phyloP scores from a whole-genome alignment of 1,284 basidiomycete species.

The Flammula alnicola region DNA sequence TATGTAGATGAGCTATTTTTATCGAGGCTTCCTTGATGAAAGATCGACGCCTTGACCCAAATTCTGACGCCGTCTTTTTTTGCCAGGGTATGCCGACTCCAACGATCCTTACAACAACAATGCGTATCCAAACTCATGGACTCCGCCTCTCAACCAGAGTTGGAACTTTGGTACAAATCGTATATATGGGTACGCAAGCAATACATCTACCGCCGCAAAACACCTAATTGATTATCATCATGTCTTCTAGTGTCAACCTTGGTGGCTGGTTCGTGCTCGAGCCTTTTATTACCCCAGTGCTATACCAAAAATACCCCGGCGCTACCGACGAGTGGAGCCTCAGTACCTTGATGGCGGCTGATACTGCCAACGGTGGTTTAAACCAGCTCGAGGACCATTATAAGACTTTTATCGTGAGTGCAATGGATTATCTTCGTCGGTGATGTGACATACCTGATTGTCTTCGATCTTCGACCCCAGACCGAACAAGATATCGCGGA shows the following conservation, averaged over 20 bases:
- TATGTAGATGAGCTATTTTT: no score
- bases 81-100: conserved; percentile 61
- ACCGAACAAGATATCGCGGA: no score
- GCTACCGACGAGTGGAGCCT: no score
- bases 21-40: no score
- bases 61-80: not conserved
- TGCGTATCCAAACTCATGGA: conserved; percentile 73
- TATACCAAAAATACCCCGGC: no score
- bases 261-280: no score
- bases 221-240: no score
- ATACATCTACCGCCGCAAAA: not conserved
- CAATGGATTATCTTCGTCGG: conserved; percentile 1
- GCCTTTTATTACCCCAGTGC: no score
- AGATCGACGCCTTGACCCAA: no score
- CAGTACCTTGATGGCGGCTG: conserved; percentile 54
- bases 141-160: no score
- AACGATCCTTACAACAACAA: conserved; percentile 73
- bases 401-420: conserved; percentile 75
- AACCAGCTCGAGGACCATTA: conserved; percentile 78
- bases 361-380: conserved; percentile 60
- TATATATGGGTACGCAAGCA: conserved; percentile 55
- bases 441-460: not conserved
- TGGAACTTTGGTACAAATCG: conserved; percentile 75
- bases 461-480: conserved; percentile 77
- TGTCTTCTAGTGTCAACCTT: no score